Evolutionary conservation across 2,329 filamentous ascomycete species (phyloP), one percentile per base, ranked within the genome.

Genomic region (Fusarium caatingaense): DNA sequence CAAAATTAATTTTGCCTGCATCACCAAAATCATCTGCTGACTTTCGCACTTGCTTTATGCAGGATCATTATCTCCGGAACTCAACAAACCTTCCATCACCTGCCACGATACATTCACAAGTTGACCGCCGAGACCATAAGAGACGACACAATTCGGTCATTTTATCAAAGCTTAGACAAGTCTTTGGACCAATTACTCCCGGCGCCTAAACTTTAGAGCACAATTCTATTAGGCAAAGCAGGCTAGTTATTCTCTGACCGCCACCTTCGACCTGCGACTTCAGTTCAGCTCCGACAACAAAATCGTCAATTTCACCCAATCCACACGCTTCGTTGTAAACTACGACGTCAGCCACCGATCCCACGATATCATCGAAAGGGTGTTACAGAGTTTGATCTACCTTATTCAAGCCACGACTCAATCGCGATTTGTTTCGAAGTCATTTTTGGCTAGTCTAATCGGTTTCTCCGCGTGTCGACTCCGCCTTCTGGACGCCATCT

Each of bases 191-290:
- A 37, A 37, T 37, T 37, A 37, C 34, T 37, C 34, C 34, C n/a
- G 18, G 34, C 34, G 34, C 34, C 34, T 37, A 37, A 37, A 37
- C 34, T 11, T 37, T n/a, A 37, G 34, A 37, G 18, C 34, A 37
- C 34, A 37, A 37, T 37, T 37, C 34, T 37, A 3, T 37, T n/a
- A n/a, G 34, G 18, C 41, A 68, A 65, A 42, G 8, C 45, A 50
- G 53, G 47, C 68, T 71, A 71, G 68, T 60, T 50, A 32, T 48
- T 34, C 50, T 56, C 45, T 69, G 68, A 69, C 68, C 68, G 68
- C 68, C 64, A 60, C 49, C 68, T 64, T 42, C 41, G 34, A 44
- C 68, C 56, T 49, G 27, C 45, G 60, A 40, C 62, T 28, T 13
- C 27, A 28, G 27, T 57, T 55, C 50, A 64, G 44, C 59, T 34